Evolutionary conservation across 2,329 filamentous ascomycete species (phyloP).

Genomic region (Malbranchea zuffiana): DNA sequence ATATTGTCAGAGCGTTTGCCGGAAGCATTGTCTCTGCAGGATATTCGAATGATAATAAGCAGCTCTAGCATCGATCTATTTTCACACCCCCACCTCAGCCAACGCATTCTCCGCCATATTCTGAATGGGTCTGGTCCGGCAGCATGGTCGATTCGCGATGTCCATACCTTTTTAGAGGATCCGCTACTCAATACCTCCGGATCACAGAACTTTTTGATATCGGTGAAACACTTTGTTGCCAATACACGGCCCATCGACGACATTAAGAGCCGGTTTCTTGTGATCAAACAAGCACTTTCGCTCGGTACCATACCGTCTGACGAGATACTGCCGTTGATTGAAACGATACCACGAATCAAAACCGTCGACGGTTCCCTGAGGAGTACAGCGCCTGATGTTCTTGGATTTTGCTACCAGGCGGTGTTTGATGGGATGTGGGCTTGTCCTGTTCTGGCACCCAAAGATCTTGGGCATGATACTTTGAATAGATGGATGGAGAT

Average conservation of each 20-base stretch:
- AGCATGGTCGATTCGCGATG: conserved; percentile 17
- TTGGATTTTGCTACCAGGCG: conserved; percentile 20
- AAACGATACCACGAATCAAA: conserved; percentile 18
- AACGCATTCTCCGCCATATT: conserved; percentile 26
- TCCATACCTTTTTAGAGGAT: conserved; percentile 27
- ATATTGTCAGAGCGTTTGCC: not conserved
- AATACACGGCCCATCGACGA: conserved; percentile 15
- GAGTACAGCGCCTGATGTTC: conserved; percentile 12
- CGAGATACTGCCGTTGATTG: conserved; percentile 26
- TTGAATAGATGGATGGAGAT: conserved; percentile 25
- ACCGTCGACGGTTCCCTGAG: conserved; percentile 12
- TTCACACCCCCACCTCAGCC: conserved; percentile 27
- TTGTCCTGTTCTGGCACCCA: conserved; percentile 26
- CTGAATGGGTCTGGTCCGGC: conserved; percentile 13
- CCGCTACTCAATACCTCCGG: conserved; percentile 27
- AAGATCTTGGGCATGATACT: conserved; percentile 23
- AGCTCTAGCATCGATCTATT: conserved; percentile 25
- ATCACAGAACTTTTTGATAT: conserved; percentile 26
- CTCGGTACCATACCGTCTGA: conserved; percentile 26
- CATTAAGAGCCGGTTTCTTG: conserved; percentile 19
- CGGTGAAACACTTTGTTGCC: conserved; percentile 21
- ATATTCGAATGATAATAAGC: conserved; percentile 22
- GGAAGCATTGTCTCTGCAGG: conserved; percentile 15
- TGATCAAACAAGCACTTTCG: conserved; percentile 23
- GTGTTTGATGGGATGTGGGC: conserved; percentile 31